Evolutionary conservation across 1,284 basidiomycete genomes (phyloP).

Genomic region (Pseudozyma sp.): DNA sequence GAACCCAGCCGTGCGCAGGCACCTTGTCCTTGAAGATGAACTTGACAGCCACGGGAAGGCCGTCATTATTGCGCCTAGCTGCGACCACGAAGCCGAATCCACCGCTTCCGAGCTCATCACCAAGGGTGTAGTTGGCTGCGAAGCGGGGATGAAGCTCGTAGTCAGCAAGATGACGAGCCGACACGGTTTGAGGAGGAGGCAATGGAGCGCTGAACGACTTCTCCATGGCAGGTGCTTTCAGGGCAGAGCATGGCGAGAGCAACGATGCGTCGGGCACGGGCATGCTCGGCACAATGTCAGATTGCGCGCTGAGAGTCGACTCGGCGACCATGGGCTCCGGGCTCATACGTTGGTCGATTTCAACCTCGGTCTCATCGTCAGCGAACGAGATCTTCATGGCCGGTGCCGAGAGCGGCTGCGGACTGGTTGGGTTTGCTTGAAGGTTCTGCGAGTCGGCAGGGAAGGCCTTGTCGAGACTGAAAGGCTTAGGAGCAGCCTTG

Average conservation of each 20-base stretch:
- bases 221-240: conserved; percentile 65
- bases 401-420: conserved; percentile 45
- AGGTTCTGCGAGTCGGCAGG: conserved; percentile 16
- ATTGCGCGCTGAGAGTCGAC: conserved; percentile 10
- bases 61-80: conserved; percentile 63
- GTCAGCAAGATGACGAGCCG: conserved; percentile 54
- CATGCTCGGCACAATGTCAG: conserved; percentile 14
- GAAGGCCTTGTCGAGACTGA: conserved; percentile 47
- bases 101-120: conserved; percentile 82
- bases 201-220: conserved; percentile 58
- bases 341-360: conserved; percentile 34
- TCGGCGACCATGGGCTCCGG: conserved; percentile 31
- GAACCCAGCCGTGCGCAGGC: conserved; percentile 81
- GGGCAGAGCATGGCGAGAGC: conserved; percentile 38
- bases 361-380: conserved; percentile 35
- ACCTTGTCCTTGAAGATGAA: conserved; percentile 89
- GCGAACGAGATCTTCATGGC: conserved; percentile 53
- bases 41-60: conserved; percentile 88
- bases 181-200: conserved; percentile 52
- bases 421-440: conserved; percentile 12
- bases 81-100: conserved; percentile 87
- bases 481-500: conserved; percentile 50
- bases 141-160: conserved; percentile 78
- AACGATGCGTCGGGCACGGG: conserved; percentile 27
- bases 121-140: conserved; percentile 76